A percentile compares a stretch with the other conserved stretches of the same genome.
These are phyloP conservation scores for Parathielavia appendiculata DNA, from an alignment of 495 filamentous ascomycete species.

Conservation along the genomic window DNA sequence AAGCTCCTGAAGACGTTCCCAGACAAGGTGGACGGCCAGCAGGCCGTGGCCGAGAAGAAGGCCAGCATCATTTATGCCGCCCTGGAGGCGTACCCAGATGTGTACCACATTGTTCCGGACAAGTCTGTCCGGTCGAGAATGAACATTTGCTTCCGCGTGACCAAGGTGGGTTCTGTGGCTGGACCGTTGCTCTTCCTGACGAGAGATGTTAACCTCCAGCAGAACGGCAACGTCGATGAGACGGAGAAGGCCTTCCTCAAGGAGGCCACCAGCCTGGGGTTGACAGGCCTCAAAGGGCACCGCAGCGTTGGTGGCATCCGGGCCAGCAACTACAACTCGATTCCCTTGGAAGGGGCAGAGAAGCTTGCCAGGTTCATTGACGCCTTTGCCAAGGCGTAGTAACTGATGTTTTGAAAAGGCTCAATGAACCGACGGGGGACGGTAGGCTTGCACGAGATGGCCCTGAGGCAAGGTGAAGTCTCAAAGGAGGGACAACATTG, in stretches of 20 bases:
- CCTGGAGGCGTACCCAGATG: conserved; percentile 63
- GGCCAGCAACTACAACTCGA: conserved; percentile 61
- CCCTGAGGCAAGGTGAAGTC: background rate
- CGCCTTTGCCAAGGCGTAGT: conserved; percentile 46
- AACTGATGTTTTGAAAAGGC: background rate
- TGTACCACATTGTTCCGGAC: conserved; percentile 69
- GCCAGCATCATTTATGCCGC: conserved; percentile 65
- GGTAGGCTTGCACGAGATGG: background rate
- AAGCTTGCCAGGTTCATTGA: conserved; percentile 56
- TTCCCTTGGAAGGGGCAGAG: conserved; percentile 52
- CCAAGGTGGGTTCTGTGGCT: conserved; percentile 29
- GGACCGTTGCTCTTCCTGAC: background rate
- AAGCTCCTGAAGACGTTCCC: conserved; percentile 55
- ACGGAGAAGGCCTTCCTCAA: conserved; percentile 72
- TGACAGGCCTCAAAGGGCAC: conserved; percentile 77
- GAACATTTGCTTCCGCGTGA: conserved; percentile 87
- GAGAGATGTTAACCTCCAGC: background rate
- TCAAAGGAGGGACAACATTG: background rate
- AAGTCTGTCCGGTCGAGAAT: conserved; percentile 72
- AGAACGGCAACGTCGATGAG: conserved; percentile 54
- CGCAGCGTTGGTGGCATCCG: conserved; percentile 70
- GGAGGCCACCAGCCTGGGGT: conserved; percentile 56
- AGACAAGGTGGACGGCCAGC: conserved; percentile 64
- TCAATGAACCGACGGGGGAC: background rate
- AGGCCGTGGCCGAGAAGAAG: conserved; percentile 66